Evolutionary conservation across 2,329 filamentous ascomycete species (phyloP), one percentile per base, ranked within the genome.

Genomic region (Bipolaris oryzae): DNA sequence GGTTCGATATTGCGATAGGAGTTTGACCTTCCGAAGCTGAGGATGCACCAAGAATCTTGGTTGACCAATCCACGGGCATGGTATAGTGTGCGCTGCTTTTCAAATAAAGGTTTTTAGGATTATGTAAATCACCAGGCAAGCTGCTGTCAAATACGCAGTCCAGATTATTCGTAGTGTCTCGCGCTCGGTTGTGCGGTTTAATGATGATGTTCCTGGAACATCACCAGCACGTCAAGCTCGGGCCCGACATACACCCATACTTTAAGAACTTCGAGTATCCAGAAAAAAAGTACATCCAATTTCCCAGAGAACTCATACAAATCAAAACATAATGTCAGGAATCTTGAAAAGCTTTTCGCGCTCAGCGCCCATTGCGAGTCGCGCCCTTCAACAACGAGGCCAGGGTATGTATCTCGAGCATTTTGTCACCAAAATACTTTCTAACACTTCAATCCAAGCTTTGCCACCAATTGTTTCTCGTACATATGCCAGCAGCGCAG

Each of bases 401-500:
- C 57, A 60, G 35, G 50, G 56, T 60, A 41, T 7, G 21, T 7
- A 13, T 7, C n/a, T 5, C 16, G 10, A 1, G 5, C 3, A 11
- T 3, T 5, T 1, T 2, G 16, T 1, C 15, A 10, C 28, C 7
- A 10, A 3, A 35, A 1, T 10, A 2, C 20, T 3, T n/a, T n/a
- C 18, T 47, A 21, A 57, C 15, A 10, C 15, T 1, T 6, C 2
- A 11, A 4, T 1, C 11, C n/a, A 52, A 48, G 57, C 33, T 18
- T 25, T 42, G 4, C n/a, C 50, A n/a, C 53, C 55, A 9, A 20
- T 52, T 1, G 23, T 55, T 10, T 45, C 53, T 13, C 60, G 53
- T 23, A 50, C 57, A 41, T 57, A 57, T 31, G 57, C 54, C 7
- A 44, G 33, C 37, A 34, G 55, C 34, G 57, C 60, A 5, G 46